These are phyloP conservation scores for Rhododendron molle DNA, from an alignment of 148 eudicot species.

Conservation along the genomic window DNA sequence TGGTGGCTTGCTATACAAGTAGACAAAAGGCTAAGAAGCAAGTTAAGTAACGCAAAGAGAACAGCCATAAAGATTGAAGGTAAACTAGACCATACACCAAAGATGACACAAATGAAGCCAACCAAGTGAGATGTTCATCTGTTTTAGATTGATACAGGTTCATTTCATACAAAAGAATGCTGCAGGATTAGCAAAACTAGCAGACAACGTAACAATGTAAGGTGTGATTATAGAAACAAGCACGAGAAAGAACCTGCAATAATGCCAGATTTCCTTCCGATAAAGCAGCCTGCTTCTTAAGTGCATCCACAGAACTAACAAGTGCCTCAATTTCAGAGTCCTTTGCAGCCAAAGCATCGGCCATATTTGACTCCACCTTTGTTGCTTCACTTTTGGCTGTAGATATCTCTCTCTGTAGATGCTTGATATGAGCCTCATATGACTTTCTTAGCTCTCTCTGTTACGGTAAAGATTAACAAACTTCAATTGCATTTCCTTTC, in stretches of 20 bases:
- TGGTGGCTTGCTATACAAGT: not conserved
- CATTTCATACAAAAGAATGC: not conserved
- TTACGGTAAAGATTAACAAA: slow-evolving; percentile 8
- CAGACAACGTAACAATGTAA: not conserved
- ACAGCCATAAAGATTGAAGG: not conserved
- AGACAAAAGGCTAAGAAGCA: not conserved
- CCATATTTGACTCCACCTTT: slow-evolving; percentile 77
- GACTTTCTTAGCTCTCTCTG: slow-evolving; percentile 91
- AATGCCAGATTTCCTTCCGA: slow-evolving; percentile 92
- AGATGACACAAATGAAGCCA: not conserved
- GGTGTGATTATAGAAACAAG: not conserved
- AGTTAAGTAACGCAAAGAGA: not conserved
- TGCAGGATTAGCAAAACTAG: not conserved
- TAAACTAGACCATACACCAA: slow-evolving; percentile 5
- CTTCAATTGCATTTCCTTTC: not conserved
- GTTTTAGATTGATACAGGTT: not conserved
- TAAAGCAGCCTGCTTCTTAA: slow-evolving; percentile 88
- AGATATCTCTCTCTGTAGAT: slow-evolving; percentile 66
- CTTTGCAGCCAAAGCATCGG: slow-evolving; percentile 84
- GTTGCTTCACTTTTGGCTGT: slow-evolving; percentile 65
- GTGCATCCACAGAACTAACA: slow-evolving; percentile 63
- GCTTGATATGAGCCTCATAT: slow-evolving; percentile 68
- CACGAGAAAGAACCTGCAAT: slow-evolving; percentile 53
- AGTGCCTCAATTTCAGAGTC: slow-evolving; percentile 90
- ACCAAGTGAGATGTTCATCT: not conserved